phyloP scores from a whole-genome alignment of 768 basidiomycete species.

The Sarcomyxa edulis region DNA sequence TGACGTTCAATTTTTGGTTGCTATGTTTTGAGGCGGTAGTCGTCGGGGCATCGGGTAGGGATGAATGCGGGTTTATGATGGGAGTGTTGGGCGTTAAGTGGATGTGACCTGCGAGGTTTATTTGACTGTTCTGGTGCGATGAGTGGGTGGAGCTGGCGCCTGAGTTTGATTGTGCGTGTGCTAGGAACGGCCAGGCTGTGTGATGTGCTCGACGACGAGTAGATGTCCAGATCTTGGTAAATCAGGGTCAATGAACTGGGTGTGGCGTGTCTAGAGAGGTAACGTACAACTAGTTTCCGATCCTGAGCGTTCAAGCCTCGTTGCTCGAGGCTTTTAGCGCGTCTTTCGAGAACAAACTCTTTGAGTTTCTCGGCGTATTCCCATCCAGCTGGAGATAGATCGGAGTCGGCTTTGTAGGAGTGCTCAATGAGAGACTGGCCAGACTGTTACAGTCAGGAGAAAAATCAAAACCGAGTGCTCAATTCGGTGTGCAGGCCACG shows the following conservation, averaged over 20 bases:
- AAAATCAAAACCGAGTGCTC: not conserved
- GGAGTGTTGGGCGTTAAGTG: conserved; percentile 4
- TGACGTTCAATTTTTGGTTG: conserved; percentile 48
- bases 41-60: conserved; percentile 6
- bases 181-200: conserved; percentile 92
- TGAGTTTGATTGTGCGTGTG: conserved; percentile 21
- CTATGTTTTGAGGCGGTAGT: conserved; percentile 6
- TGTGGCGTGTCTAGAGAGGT: not conserved
- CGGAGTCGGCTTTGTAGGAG: conserved; percentile 97
- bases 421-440: conserved; percentile 99
- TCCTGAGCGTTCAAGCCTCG: conserved; percentile 58
- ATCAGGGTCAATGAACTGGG: not conserved
- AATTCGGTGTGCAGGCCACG: conserved; percentile 22
- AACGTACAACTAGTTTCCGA: conserved; percentile 63
- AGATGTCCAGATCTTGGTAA: conserved; percentile 89
- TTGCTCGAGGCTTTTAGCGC: conserved; percentile 71
- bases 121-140: conserved; percentile 1
- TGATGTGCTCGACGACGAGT: conserved; percentile 90
- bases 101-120: not conserved
- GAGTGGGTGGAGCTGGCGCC: not conserved
- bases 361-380: conserved; percentile 89
- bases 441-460: conserved; percentile 45
- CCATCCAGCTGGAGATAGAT: conserved; percentile 92
- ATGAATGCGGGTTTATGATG: conserved; percentile 7
- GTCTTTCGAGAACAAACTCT: conserved; percentile 83